Evolutionary conservation across 163 green algal genomes (phyloP), one percentile per base, ranked within the genome.

Genomic region (Dunaliella salina): DNA sequence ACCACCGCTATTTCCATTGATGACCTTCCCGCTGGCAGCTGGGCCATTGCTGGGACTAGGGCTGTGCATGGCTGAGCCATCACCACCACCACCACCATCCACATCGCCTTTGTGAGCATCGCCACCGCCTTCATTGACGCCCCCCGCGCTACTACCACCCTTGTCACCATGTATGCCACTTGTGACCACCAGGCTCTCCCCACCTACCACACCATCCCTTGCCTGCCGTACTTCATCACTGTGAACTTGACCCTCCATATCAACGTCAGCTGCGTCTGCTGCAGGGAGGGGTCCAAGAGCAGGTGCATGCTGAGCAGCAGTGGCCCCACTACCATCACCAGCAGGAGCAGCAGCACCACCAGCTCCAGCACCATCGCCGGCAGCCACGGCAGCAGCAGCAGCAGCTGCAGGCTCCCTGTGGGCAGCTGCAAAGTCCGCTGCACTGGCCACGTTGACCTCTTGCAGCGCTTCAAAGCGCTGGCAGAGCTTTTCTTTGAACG

Each of bases 401-500:
- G 40, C 34, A 25, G 45, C 29, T 1, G 79, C 79, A 57, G 79
- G 33, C 32, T 50, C 30, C 33, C 63, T 82, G 24, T 30, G n/a
- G 20, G 79, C 79, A 4, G 79, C 79, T 1, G 79, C 79, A 82
- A 57, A 71, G 33, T 80, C 69, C 12, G 33, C 26, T 0, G 83
- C 69, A 1, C 63, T 84, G 15, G 87, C 59, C 0, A 75, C 84
- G 26, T 75, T 82, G 33, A 72, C 83, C 79, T 69, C 72, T 4
- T 86, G 85, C 75, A 89, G 87, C 46, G 89, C 86, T 40, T 91
- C 88, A 86, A 97, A 96, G 34, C 95, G 91, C 72, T 91, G 83
- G 84, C 90, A 94, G 82, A 98, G 91, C 90, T 97, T 96, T 63
- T 95, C 94, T 22, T 95, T 90, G 69, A 98, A 89, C 33, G 85